These are phyloP conservation scores for Hibiscus tridactylites DNA, from an alignment of 345 rosid genomes.

Conservation along the genomic window DNA sequence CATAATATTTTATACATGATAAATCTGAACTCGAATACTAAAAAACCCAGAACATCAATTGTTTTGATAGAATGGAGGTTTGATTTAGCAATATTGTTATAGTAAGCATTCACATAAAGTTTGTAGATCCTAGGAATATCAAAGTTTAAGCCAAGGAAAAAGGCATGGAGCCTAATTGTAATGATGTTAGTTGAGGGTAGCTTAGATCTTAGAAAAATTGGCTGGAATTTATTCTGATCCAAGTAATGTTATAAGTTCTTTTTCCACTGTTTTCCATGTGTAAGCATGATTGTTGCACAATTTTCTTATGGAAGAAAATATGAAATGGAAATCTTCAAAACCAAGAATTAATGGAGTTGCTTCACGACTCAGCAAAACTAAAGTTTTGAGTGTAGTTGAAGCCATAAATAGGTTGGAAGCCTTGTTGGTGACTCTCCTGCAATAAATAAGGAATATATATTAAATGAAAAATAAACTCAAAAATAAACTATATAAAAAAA, in stretches of 20 bases:
- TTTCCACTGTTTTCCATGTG: slow-evolving; percentile 14
- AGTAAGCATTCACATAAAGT: too few species aligned
- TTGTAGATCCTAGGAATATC: too few species aligned
- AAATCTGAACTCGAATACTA: too few species aligned
- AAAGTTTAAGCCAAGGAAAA: not conserved
- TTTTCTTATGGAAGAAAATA: not conserved
- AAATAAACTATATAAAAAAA: too few species aligned
- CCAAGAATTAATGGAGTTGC: slow-evolving; percentile 18
- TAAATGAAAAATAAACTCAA: too few species aligned
- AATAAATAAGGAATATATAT: too few species aligned
- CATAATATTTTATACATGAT: too few species aligned
- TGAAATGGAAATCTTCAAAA: not conserved
- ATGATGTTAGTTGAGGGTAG: not conserved
- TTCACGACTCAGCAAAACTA: slow-evolving; percentile 9
- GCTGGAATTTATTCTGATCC: not conserved
- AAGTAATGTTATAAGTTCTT: not conserved
- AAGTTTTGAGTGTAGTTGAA: slow-evolving; percentile 19
- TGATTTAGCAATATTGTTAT: too few species aligned
- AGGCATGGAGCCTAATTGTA: not conserved
- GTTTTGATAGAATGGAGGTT: too few species aligned
- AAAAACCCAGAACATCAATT: too few species aligned
- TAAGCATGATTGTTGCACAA: not conserved
- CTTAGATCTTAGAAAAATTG: not conserved
- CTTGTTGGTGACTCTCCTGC: too few species aligned
- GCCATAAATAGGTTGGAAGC: not conserved